Evolutionary conservation across 164 flowering plant genomes (phyloP).

Genomic region (Platanus orientalis): DNA sequence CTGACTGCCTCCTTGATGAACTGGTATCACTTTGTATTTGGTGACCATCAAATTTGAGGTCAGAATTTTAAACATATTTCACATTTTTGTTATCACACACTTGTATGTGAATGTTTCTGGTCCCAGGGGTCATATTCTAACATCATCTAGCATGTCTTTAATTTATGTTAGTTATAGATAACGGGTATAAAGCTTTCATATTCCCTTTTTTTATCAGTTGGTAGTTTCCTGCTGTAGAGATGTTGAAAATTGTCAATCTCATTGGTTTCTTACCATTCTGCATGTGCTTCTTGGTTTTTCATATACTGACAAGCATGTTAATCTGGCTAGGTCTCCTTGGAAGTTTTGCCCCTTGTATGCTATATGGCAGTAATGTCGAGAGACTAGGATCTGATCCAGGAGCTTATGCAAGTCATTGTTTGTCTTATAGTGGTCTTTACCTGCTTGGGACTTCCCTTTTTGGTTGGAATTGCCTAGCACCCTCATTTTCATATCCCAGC

Average conservation of each 20-base stretch:
- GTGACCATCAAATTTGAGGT: too few species aligned
- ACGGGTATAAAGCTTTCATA: neutral
- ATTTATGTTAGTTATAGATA: neutral
- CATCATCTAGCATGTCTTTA: too few species aligned
- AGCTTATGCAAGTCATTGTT: conserved; percentile 67
- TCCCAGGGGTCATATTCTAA: too few species aligned
- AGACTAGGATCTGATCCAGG: conserved; percentile 72
- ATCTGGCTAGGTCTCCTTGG: conserved; percentile 74
- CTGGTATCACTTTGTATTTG: too few species aligned
- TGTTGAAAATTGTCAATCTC: neutral
- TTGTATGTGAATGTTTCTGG: too few species aligned
- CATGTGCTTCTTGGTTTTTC: neutral
- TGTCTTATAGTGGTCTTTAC: conserved; percentile 70
- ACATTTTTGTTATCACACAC: too few species aligned
- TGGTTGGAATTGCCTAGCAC: conserved; percentile 74
- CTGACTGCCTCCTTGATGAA: too few species aligned
- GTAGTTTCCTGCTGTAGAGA: neutral
- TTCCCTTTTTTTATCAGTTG: neutral
- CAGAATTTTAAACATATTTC: too few species aligned
- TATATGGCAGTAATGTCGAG: conserved; percentile 88
- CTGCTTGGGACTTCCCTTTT: conserved; percentile 69
- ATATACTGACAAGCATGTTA: conserved; percentile 5
- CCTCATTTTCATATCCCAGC: conserved; percentile 68
- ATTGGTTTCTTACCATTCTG: neutral
- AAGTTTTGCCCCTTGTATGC: conserved; percentile 76